Evolutionary conservation across 768 basidiomycete genomes (phyloP).

Genomic region (Mycena kentingensis): DNA sequence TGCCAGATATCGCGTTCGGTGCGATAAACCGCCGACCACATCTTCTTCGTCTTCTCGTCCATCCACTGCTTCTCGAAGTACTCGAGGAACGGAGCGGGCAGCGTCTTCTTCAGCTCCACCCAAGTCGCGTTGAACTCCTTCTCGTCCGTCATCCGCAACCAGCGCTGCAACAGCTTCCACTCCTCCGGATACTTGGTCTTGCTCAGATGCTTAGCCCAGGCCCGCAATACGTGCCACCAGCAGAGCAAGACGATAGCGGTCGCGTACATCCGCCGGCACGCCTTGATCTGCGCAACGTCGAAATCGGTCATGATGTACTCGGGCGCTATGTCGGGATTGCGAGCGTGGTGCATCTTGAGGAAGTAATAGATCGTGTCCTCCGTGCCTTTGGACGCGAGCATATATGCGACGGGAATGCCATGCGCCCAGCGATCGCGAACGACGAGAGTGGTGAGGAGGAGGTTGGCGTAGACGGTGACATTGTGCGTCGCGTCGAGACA

Average conservation of each 20-base stretch:
- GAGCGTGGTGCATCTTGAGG: conserved; percentile 7
- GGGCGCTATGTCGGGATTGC: not conserved
- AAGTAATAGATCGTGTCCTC: conserved; percentile 24
- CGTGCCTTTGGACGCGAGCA: conserved; percentile 20
- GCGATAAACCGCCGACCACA: conserved; percentile 29
- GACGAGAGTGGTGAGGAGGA: conserved; percentile 1
- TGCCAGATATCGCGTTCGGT: conserved; percentile 14
- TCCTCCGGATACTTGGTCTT: conserved; percentile 11
- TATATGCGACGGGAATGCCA: conserved; percentile 23
- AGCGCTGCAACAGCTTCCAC: conserved; percentile 27
- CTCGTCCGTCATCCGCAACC: conserved; percentile 23
- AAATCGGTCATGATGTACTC: conserved; percentile 11
- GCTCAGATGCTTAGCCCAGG: conserved; percentile 31
- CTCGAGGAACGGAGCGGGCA: conserved; percentile 11
- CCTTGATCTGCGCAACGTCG: conserved; percentile 7
- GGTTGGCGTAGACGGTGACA: conserved; percentile 2
- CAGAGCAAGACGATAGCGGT: conserved; percentile 21
- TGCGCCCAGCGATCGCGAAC: conserved; percentile 4
- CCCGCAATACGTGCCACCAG: conserved; percentile 36
- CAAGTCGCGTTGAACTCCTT: conserved; percentile 22
- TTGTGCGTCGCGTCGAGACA: conserved; percentile 8
- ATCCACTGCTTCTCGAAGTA: conserved; percentile 28
- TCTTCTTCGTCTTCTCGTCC: not conserved
- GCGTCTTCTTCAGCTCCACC: conserved; percentile 15
- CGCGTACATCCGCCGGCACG: not conserved